These are phyloP conservation scores for Rhynchosporium secalis DNA, from an alignment of 2,329 filamentous ascomycete genomes.

Conservation along the genomic window DNA sequence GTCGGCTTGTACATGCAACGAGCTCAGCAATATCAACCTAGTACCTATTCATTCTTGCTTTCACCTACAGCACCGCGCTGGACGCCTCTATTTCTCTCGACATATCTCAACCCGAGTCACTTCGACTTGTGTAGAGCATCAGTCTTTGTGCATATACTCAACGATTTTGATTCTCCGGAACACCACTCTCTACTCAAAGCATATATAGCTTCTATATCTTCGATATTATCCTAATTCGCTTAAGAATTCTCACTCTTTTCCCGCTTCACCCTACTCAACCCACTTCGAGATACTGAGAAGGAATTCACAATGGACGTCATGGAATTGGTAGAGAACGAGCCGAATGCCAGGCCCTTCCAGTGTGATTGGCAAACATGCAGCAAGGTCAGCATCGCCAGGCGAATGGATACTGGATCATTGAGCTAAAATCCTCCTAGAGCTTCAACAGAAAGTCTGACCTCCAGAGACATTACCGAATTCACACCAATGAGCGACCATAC, in stretches of 20 bases:
- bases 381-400: conserved; percentile 50
- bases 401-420: background rate
- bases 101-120: conserved; percentile 14
- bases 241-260: background rate
- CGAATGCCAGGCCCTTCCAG: conserved; percentile 60
- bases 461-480: conserved; percentile 69
- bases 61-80: conserved; percentile 32
- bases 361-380: conserved; percentile 63
- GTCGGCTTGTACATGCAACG: conserved; percentile 13
- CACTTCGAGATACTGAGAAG: background rate
- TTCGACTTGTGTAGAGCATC: conserved; percentile 21
- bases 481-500: conserved; percentile 70
- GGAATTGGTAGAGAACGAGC: conserved; percentile 65
- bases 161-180: conserved; percentile 9
- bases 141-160: conserved; percentile 14
- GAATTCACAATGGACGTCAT: conserved; percentile 57
- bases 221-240: conserved; percentile 8
- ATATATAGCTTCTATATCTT: background rate
- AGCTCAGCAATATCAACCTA: conserved; percentile 12
- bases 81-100: conserved; percentile 27
- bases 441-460: conserved; percentile 73
- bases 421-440: conserved; percentile 48
- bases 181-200: conserved; percentile 14
- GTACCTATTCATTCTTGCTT: conserved; percentile 9
- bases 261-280: background rate